Evolutionary conservation across 2,329 filamentous ascomycete species (phyloP).

Genomic region (Allantophomopsis cytisporea): DNA sequence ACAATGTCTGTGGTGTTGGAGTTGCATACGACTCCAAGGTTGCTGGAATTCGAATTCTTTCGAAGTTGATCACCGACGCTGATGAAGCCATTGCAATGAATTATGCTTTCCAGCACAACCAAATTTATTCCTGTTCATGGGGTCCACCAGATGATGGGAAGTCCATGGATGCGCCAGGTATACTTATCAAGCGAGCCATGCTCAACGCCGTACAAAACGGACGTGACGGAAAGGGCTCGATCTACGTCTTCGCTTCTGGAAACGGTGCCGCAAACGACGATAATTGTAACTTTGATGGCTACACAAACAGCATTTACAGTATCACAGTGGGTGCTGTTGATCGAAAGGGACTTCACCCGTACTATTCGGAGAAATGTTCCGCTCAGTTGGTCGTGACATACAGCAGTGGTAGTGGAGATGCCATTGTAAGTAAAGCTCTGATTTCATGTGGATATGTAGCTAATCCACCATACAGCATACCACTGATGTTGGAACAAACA

Average conservation of each 20-base stretch:
- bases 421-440: constrained; percentile 44
- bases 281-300: constrained; percentile 99
- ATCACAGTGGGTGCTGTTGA: constrained; percentile 94
- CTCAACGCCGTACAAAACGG: constrained; percentile 85
- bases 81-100: constrained; percentile 91
- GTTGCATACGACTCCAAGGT: constrained; percentile 88
- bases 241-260: constrained; percentile 94
- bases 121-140: constrained; percentile 99
- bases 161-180: constrained; percentile 86
- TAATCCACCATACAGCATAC: constrained; percentile 47
- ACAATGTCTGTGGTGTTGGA: constrained; percentile 89
- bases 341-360: constrained; percentile 73
- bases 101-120: constrained; percentile 79
- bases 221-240: constrained; percentile 68
- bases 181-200: constrained; percentile 83
- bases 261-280: constrained; percentile 81
- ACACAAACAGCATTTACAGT: constrained; percentile 98
- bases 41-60: constrained; percentile 84
- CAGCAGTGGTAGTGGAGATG: constrained; percentile 77
- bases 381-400: constrained; percentile 94
- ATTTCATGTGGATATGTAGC: constrained; percentile 1
- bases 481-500: constrained; percentile 77
- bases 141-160: constrained; percentile 86
- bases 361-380: constrained; percentile 93
- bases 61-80: constrained; percentile 77